Evolutionary conservation across 768 basidiomycete species (phyloP).

Genomic region (Cubamyces sp.): DNA sequence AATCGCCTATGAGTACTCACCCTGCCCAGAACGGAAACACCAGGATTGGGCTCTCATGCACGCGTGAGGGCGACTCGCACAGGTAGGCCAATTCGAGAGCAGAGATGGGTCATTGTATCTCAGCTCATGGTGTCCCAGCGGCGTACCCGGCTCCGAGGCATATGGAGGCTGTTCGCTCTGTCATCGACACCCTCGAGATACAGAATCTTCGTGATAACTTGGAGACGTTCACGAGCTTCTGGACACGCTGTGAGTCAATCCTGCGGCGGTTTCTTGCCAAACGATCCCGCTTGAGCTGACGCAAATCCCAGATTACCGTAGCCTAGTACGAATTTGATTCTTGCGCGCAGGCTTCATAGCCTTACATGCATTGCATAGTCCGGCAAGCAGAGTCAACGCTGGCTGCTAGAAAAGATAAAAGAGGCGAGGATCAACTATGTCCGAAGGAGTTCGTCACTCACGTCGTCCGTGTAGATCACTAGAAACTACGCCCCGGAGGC

Average conservation of each 20-base stretch:
- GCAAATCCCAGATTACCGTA: constrained; percentile 67
- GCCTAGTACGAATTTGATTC: constrained; percentile 55
- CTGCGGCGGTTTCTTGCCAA: no score
- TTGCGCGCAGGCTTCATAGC: background rate
- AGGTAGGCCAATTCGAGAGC: no score
- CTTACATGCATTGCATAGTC: constrained; percentile 46
- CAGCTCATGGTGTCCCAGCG: constrained; percentile 38
- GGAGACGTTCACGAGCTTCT: constrained; percentile 68
- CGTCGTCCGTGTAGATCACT: constrained; percentile 55
- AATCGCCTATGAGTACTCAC: no score
- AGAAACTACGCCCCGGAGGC: constrained; percentile 57
- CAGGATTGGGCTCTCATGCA: constrained; percentile 54
- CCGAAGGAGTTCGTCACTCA: background rate
- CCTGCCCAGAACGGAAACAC: constrained; percentile 69
- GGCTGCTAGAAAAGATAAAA: constrained; percentile 69
- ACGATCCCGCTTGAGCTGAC: constrained; percentile 10
- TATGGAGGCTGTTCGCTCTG: constrained; percentile 57
- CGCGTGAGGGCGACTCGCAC: no score
- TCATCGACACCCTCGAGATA: constrained; percentile 69
- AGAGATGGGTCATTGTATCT: no score
- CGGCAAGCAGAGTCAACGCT: constrained; percentile 75
- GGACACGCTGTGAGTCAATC: constrained; percentile 63
- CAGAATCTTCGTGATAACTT: constrained; percentile 68
- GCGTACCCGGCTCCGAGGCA: constrained; percentile 62
- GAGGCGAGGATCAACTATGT: constrained; percentile 47